Base-by-base conservation (phyloP, 306 rosid genomes). In the Cucurbita maxima region DNA sequence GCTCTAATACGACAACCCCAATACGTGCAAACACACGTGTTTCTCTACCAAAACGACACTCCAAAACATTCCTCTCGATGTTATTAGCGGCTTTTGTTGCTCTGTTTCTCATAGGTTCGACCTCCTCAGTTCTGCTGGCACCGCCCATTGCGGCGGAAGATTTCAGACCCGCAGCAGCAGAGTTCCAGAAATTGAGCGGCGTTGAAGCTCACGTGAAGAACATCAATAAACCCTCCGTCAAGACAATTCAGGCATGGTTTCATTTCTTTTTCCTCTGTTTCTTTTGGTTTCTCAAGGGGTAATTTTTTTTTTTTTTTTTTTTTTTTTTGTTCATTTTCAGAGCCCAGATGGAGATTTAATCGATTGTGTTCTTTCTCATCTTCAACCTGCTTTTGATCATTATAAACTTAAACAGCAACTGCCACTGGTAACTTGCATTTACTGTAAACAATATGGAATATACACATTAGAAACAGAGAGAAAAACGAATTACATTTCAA, bases 321-420 rank as follows among this genome's bases (percentile, higher is more conserved):
- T 40, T 18, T 38, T 16, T 77, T 19, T 82, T 38, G 1, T 69
- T 80, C 10, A 1, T 54, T n/a, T 87, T 64, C 89, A 95, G 99
- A 91, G 99, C 76, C 53, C 96, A 51, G 99, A 95, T 83, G 99
- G 99, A 16, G 99, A 95, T 87, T 74, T 89, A 64, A 95, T 95
- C 37, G 99, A 95, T 52, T 95, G 99, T 75, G 90, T 95, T 75
- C 59, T 77, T 20, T 78, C 96, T 79, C 90, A 91, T 85, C 91
- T 86, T 25, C 99, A 95, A 58, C 97, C 92, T 69, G 96, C 99
- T 76, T 95, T 95, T 85, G 96, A 95, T 75, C 97, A 89, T 79
- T 96, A 88, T 52, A 19, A 76, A 36, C 96, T 91, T 8, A 84
- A 64, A 86, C 96, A 96, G 50, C 83, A 85, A 68, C 88, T 30